Evolutionary conservation across 495 filamentous ascomycete genomes (phyloP).

Genomic region (Penicillium roqueforti): DNA sequence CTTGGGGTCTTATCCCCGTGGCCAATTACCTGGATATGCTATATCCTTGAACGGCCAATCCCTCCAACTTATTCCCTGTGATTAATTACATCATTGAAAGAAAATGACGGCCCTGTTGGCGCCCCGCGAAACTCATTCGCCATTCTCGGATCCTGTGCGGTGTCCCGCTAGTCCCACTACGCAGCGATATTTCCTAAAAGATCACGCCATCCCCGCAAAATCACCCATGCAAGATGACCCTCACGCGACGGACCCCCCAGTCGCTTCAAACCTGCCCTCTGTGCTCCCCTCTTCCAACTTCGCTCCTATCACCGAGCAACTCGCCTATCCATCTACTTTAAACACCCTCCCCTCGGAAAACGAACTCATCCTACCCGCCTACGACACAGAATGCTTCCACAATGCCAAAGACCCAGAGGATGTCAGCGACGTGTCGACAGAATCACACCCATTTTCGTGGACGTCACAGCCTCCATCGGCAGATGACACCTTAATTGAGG

Average conservation of each 20-base stretch:
- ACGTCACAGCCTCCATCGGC: slow-evolving; percentile 47
- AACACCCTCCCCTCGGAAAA: slow-evolving; percentile 62
- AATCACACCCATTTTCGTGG: slow-evolving; percentile 14
- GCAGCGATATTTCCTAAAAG: slow-evolving; percentile 43
- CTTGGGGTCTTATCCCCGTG: neutral
- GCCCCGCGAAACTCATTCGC: slow-evolving; percentile 34
- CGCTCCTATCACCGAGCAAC: slow-evolving; percentile 22
- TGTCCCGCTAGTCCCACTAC: slow-evolving; percentile 41
- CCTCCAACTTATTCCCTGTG: neutral
- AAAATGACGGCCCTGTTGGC: slow-evolving; percentile 46
- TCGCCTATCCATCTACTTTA: slow-evolving; percentile 51
- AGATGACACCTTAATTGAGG: slow-evolving; percentile 76
- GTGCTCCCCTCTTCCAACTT: slow-evolving; percentile 40
- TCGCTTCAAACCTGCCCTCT: slow-evolving; percentile 36
- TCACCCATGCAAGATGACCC: slow-evolving; percentile 35
- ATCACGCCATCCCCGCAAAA: slow-evolving; percentile 29
- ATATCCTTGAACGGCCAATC: neutral
- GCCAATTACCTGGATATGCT: neutral
- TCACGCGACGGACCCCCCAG: slow-evolving; percentile 30
- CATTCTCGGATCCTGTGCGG: slow-evolving; percentile 37
- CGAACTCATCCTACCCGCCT: slow-evolving; percentile 42
- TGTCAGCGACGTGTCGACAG: slow-evolving; percentile 23
- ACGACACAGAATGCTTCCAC: neutral
- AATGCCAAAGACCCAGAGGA: slow-evolving; percentile 15
- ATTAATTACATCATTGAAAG: neutral